Conservation (phyloP, 345 rosid genomes). For the Linum lewisii region DNA sequence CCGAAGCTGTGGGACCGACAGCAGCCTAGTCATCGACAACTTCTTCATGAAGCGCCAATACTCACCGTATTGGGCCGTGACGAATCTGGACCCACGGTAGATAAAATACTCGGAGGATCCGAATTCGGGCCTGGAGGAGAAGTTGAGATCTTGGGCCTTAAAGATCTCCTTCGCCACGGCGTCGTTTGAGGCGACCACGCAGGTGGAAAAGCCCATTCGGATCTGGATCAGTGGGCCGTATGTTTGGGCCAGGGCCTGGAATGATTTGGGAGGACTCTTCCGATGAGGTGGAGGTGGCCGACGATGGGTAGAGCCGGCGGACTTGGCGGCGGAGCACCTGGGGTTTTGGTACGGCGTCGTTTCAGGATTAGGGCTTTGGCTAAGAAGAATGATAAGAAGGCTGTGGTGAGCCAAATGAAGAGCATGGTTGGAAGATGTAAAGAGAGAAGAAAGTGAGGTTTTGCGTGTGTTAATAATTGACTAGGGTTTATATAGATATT, state of each 20-base stretch:
- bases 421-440: constrained; percentile 2
- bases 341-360: not conserved
- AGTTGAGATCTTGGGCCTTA: constrained; percentile 34
- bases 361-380: constrained; percentile 10
- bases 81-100: constrained; percentile 39
- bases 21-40: constrained; percentile 58
- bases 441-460: not conserved
- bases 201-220: constrained; percentile 35
- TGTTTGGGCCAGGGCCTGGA: constrained; percentile 29
- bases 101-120: constrained; percentile 37
- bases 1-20: constrained; percentile 48
- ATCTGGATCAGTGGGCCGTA: constrained; percentile 39
- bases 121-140: constrained; percentile 39
- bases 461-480: not conserved
- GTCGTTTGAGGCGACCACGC: constrained; percentile 32
- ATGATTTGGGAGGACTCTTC: constrained; percentile 29
- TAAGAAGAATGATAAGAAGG: constrained; percentile 15
- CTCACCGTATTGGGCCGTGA: constrained; percentile 36
- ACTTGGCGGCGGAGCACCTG: constrained; percentile 23
- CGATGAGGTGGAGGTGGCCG: constrained; percentile 42
- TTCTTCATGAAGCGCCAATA: constrained; percentile 65
- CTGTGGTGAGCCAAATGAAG: constrained; percentile 15
- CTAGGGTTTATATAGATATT: no score
- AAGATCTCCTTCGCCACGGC: constrained; percentile 35
- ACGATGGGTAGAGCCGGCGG: constrained; percentile 41